A percentile compares a stretch with the other conserved stretches of the same genome.
phyloP scores from a whole-genome alignment of 352 stramenopile genomes.

The Phytopythium vexans region DNA sequence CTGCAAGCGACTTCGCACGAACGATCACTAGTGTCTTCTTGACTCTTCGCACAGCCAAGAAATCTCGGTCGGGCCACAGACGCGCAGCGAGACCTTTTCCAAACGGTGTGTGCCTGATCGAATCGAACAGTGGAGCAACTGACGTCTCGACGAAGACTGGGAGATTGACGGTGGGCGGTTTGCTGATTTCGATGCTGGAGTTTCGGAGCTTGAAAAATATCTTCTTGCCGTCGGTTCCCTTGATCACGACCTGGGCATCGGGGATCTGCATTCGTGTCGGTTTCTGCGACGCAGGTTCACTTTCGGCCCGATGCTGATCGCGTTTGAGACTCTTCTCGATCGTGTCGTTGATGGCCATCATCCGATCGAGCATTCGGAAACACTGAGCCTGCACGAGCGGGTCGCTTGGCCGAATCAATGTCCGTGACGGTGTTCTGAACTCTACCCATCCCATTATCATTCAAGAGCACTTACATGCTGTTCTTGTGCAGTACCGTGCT shows the following conservation, averaged over 20 bases:
- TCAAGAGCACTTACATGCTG: background rate
- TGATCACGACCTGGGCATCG: slow-evolving; percentile 32
- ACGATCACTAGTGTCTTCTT: slow-evolving; percentile 9
- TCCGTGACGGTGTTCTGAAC: too few relatives aligned
- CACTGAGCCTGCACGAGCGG: slow-evolving; percentile 7
- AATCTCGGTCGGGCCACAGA: slow-evolving; percentile 12
- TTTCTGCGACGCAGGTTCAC: background rate
- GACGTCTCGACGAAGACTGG: too few relatives aligned
- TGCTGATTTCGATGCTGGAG: background rate
- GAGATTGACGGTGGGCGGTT: background rate
- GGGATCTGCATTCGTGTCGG: slow-evolving; percentile 1
- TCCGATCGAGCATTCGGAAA: slow-evolving; percentile 9
- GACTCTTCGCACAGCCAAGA: slow-evolving; percentile 17
- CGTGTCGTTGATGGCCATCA: slow-evolving; percentile 5
- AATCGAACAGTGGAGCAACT: background rate
- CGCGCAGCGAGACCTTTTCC: slow-evolving; percentile 3
- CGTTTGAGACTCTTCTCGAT: slow-evolving; percentile 4
- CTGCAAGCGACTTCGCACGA: slow-evolving; percentile 1
- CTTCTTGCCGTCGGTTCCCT: slow-evolving; percentile 27
- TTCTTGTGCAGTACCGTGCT: background rate
- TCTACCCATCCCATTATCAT: too few relatives aligned
- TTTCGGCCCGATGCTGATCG: background rate
- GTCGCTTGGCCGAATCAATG: slow-evolving; percentile 2
- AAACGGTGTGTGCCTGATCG: slow-evolving; percentile 2
- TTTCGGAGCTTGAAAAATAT: slow-evolving; percentile 34